A percentile compares a stretch with the other conserved stretches of the same genome.
These are phyloP conservation scores for Aspergillus pseudonomiae DNA, from an alignment of 2,329 filamentous ascomycete genomes.

Conservation along the genomic window DNA sequence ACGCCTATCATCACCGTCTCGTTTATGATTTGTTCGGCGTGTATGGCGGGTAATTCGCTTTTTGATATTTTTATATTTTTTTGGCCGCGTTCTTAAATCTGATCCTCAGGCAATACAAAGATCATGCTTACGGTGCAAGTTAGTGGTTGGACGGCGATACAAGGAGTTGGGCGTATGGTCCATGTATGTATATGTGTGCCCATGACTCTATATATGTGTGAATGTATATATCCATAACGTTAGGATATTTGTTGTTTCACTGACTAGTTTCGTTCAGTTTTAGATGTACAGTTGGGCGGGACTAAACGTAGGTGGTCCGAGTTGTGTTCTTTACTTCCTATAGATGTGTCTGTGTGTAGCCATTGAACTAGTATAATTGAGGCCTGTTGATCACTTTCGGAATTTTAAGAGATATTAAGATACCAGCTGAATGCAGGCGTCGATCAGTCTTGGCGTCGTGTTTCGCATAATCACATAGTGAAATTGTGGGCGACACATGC, in stretches of 20 bases:
- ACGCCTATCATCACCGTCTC: not conserved
- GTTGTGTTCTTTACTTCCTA: not conserved
- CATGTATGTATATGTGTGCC: not conserved
- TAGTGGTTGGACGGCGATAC: not conserved
- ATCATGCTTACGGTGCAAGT: not conserved
- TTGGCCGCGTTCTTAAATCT: not conserved
- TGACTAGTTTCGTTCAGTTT: not conserved
- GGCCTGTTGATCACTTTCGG: slow-evolving; percentile 8
- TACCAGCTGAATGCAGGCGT: not conserved
- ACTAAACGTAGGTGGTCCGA: not conserved
- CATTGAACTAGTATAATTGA: slow-evolving; percentile 11
- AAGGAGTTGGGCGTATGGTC: not conserved
- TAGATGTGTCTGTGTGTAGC: not conserved
- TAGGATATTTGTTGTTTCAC: not conserved
- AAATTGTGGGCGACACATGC: not conserved
- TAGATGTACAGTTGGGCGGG: not conserved
- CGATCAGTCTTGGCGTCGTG: slow-evolving; percentile 12
- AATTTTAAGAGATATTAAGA: not conserved
- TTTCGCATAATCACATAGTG: not conserved
- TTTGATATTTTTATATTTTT: not conserved
- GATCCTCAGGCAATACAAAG: not conserved
- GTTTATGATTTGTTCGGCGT: not conserved
- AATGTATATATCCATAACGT: not conserved
- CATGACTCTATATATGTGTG: not conserved
- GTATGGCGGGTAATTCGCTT: not conserved